Evolutionary conservation across 2,329 filamentous ascomycete genomes (phyloP).

Genomic region (Pyricularia grisea): DNA sequence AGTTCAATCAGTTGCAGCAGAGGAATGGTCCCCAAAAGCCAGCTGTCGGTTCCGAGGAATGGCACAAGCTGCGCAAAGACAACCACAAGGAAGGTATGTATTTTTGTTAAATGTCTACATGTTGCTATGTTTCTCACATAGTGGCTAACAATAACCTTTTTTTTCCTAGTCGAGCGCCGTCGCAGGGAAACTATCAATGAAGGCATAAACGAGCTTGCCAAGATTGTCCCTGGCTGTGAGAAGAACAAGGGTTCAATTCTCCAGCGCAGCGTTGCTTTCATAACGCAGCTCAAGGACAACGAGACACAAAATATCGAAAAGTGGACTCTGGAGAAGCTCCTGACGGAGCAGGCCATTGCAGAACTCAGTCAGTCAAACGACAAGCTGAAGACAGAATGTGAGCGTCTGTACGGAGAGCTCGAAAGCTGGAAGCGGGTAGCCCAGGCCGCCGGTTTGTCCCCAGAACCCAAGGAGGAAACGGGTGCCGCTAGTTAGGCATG

Average conservation of each 20-base stretch:
- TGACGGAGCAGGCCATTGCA: slow-evolving; percentile 80
- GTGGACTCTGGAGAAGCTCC: slow-evolving; percentile 83
- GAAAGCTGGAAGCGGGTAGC: slow-evolving; percentile 69
- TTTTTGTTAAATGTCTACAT: background rate
- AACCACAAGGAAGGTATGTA: slow-evolving; percentile 94
- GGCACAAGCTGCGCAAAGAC: slow-evolving; percentile 94
- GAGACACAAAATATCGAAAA: slow-evolving; percentile 91
- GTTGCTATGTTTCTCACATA: background rate
- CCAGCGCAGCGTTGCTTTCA: slow-evolving; percentile 87
- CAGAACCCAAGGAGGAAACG: slow-evolving; percentile 3
- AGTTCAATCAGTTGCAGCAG: slow-evolving; percentile 17
- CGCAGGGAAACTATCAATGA: slow-evolving; percentile 98
- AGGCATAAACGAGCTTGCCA: slow-evolving; percentile 94
- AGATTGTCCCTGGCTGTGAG: slow-evolving; percentile 94
- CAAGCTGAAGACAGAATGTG: slow-evolving; percentile 73
- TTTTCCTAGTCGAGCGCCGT: slow-evolving; percentile 71
- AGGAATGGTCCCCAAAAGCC: slow-evolving; percentile 51
- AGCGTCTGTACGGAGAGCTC: slow-evolving; percentile 67
- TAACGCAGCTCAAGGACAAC: slow-evolving; percentile 88
- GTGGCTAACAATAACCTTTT: background rate
- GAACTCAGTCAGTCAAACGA: slow-evolving; percentile 84
- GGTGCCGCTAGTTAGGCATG: slow-evolving; percentile 8
- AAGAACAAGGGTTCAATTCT: slow-evolving; percentile 99
- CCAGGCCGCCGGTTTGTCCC: slow-evolving; percentile 44
- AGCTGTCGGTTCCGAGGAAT: slow-evolving; percentile 90